Evolutionary conservation across 495 filamentous ascomycete species (phyloP), one percentile per base, ranked within the genome.

Genomic region (Penicillium verhagenii): DNA sequence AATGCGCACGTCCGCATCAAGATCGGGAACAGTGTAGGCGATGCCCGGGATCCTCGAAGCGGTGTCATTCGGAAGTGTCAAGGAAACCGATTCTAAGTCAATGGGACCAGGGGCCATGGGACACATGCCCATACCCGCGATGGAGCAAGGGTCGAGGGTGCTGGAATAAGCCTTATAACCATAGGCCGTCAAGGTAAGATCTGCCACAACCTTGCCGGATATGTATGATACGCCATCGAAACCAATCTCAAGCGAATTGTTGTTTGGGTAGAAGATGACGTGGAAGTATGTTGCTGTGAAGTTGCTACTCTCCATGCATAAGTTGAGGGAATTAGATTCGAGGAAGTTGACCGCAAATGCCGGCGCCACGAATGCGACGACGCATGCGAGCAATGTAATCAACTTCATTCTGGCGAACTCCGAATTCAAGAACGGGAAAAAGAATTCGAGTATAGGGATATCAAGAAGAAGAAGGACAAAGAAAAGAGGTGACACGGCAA

Each of bases 61-160:
- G 14, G 89, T 84, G 42, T 75, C 70, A 11, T 70, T 60, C 8
- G 78, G 71, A 11, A 96, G 72, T 8, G 74, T 65, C 18, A 92
- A 70, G 57, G 87, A 88, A 59, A 89, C 87, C 19, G 82, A 77
- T 31, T 71, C 60, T 49, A 96, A 77, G 57, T 87, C 78, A 70
- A 97, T 87, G 56, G 87, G 83, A 63, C 91, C 93, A 2, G 92
- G 80, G 24, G 82, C 86, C 94, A 98, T 98, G 43, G 93, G 93
- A 73, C 94, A 98, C 67, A 98, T 79, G 52, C 92, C 92, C 52
- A 76, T 68, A 39, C 96, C 72, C 37, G 81, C 73, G 56, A 80
- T 70, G 2, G 79, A 69, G 81, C 94, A 98, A 18, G 92, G 94
- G 69, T 96, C 72, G 48, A 97, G 60, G 2, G 74, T 82, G 55